These are phyloP conservation scores for Carex parvula DNA, from an alignment of 176 grass and related monocot species.

Conservation along the genomic window DNA sequence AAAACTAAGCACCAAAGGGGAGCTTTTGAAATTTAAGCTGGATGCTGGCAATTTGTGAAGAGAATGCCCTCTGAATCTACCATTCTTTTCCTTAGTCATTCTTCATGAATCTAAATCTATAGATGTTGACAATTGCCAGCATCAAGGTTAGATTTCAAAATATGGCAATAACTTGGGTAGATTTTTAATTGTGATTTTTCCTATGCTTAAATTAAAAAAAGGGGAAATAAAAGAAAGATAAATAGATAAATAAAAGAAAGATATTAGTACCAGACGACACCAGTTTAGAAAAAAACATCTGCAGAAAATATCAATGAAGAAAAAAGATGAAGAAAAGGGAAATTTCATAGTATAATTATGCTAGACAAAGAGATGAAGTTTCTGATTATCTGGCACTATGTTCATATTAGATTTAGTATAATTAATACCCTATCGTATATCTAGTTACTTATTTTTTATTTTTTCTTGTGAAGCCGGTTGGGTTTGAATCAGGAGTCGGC, in stretches of 20 bases:
- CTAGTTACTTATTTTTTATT: not conserved
- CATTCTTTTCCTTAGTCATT: not conserved
- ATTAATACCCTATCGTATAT: not conserved
- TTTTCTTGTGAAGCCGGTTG: conserved; percentile 59
- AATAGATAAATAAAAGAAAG: not conserved
- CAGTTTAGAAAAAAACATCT: not conserved
- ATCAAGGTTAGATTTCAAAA: not conserved
- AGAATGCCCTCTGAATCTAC: not conserved
- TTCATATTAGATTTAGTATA: not conserved
- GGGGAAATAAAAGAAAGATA: not conserved
- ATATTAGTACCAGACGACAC: not conserved
- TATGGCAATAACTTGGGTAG: not conserved
- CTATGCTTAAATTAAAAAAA: not conserved
- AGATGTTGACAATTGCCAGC: not conserved
- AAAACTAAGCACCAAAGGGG: not conserved
- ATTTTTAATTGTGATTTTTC: not conserved
- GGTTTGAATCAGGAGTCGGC: conserved; percentile 62
- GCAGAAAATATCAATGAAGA: not conserved
- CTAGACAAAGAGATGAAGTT: not conserved
- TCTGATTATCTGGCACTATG: not conserved
- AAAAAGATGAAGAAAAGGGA: not conserved
- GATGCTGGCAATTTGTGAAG: not conserved
- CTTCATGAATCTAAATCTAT: not conserved
- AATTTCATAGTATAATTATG: not conserved
- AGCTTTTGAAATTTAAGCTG: not conserved